Conservation (phyloP, 108 stramenopile species). For the Aureococcus anophagefferens region DNA sequence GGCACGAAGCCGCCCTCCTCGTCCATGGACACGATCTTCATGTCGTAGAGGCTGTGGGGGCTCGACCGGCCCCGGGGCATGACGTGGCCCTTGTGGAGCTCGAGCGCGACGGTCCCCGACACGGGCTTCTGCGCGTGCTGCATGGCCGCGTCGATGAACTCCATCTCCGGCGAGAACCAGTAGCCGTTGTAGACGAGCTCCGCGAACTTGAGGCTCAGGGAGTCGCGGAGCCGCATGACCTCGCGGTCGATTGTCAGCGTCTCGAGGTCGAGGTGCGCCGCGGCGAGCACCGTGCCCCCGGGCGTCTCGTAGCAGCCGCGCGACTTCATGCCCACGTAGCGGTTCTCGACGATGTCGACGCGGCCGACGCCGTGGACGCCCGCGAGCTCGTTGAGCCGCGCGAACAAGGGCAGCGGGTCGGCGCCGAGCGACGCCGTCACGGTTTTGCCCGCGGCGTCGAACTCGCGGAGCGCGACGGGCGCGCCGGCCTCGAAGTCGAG, state of each 20-base stretch:
- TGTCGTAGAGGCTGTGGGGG: conserved; percentile 84
- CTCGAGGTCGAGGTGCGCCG: conserved; percentile 83
- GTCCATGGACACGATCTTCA: conserved; percentile 96
- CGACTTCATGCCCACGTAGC: conserved; percentile 98
- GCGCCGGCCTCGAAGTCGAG: conserved; percentile 85
- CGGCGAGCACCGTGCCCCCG: conserved; percentile 85
- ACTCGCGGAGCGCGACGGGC: conserved; percentile 43
- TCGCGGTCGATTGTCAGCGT: conserved; percentile 66
- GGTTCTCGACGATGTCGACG: conserved; percentile 98
- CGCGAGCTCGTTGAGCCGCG: conserved; percentile 90
- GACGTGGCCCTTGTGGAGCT: conserved; percentile 91
- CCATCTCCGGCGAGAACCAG: conserved; percentile 99
- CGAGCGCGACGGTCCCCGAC: conserved; percentile 71
- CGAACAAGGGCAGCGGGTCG: conserved; percentile 84
- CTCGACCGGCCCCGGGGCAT: conserved; percentile 68
- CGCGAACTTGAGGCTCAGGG: conserved; percentile 74
- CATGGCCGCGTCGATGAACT: conserved; percentile 77
- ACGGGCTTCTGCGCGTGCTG: conserved; percentile 79
- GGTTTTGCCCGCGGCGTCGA: background rate
- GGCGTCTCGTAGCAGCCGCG: conserved; percentile 98
- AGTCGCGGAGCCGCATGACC: conserved; percentile 92
- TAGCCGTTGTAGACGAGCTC: conserved; percentile 98
- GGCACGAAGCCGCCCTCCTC: conserved; percentile 97
- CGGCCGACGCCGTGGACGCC: conserved; percentile 93
- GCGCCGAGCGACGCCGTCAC: conserved; percentile 15